Percentiles rank a stretch among this genome's conserved stretches.
Evolutionary conservation across 495 filamentous ascomycete species (phyloP).

Genomic region (Amorphotheca resinae): DNA sequence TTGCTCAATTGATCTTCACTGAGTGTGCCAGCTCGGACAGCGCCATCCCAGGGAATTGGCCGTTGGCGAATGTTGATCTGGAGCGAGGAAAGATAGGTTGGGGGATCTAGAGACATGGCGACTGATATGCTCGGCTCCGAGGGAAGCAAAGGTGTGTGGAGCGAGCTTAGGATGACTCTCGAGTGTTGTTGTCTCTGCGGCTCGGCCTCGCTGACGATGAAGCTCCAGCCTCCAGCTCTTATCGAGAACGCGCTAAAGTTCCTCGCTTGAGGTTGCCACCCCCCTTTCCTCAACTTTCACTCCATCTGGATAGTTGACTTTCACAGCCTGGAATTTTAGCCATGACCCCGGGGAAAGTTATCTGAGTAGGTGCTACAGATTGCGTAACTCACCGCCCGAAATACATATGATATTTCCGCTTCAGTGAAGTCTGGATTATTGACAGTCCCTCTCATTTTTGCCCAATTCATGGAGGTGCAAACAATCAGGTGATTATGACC

Average conservation of each 20-base stretch:
- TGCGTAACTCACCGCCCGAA: too few species aligned
- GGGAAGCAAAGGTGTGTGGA: slow-evolving; percentile 8
- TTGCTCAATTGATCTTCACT: slow-evolving; percentile 88
- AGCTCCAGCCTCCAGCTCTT: slow-evolving; percentile 16
- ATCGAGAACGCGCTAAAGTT: slow-evolving; percentile 12
- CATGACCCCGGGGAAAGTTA: too few species aligned
- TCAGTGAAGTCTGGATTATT: too few species aligned
- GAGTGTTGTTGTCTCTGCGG: neutral
- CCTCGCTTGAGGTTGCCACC: slow-evolving; percentile 5
- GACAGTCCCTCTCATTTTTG: too few species aligned
- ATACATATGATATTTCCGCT: too few species aligned
- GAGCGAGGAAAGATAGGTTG: slow-evolving; percentile 77
- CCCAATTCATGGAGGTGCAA: too few species aligned
- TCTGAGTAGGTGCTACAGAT: too few species aligned
- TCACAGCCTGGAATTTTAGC: too few species aligned
- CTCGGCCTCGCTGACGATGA: neutral
- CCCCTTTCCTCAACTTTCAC: neutral
- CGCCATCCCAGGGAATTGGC: slow-evolving; percentile 96
- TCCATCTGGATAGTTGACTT: neutral
- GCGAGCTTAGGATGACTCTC: slow-evolving; percentile 5
- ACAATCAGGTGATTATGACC: too few species aligned
- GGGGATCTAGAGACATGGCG: slow-evolving; percentile 32
- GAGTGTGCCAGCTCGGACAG: slow-evolving; percentile 84
- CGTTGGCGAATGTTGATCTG: slow-evolving; percentile 91
- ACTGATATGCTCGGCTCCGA: slow-evolving; percentile 12